phyloP scores from a whole-genome alignment of 371 early-diverging fungal genomes.

The Lichtheimia ramosa region DNA sequence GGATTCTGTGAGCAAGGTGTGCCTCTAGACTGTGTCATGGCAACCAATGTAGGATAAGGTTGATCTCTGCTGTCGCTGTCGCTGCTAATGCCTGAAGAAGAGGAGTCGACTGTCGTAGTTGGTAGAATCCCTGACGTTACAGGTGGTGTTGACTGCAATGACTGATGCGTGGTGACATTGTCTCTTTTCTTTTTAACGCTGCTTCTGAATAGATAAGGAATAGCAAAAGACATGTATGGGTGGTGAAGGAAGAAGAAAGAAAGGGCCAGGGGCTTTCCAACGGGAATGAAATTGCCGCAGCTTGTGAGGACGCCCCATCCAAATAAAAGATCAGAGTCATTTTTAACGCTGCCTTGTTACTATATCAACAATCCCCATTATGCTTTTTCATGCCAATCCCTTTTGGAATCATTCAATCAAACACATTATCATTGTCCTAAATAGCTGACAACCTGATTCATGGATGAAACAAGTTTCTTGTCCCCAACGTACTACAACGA shows the following conservation, averaged over 20 bases:
- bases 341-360: too few species aligned
- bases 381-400: too few species aligned
- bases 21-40: constrained; percentile 31
- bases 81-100: constrained; percentile 2
- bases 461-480: too few species aligned
- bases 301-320: background rate
- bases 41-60: constrained; percentile 34
- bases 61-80: constrained; percentile 8
- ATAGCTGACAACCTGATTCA: too few species aligned
- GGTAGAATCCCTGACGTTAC: background rate
- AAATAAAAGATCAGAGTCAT: too few species aligned
- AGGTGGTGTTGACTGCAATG: constrained; percentile 1
- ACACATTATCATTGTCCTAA: too few species aligned
- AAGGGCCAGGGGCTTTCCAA: constrained; percentile 6
- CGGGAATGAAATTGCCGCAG: constrained; percentile 1
- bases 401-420: too few species aligned
- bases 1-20: constrained; percentile 14
- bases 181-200: constrained; percentile 34
- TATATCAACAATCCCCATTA: too few species aligned
- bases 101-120: background rate
- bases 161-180: constrained; percentile 3
- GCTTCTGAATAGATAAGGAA: constrained; percentile 34
- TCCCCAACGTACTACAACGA: too few species aligned
- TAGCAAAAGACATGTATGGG: constrained; percentile 22
- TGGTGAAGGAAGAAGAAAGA: constrained; percentile 2